Evolutionary conservation across 2,329 filamentous ascomycete species (phyloP).

Genomic region (Neodidymelliopsis sp.): DNA sequence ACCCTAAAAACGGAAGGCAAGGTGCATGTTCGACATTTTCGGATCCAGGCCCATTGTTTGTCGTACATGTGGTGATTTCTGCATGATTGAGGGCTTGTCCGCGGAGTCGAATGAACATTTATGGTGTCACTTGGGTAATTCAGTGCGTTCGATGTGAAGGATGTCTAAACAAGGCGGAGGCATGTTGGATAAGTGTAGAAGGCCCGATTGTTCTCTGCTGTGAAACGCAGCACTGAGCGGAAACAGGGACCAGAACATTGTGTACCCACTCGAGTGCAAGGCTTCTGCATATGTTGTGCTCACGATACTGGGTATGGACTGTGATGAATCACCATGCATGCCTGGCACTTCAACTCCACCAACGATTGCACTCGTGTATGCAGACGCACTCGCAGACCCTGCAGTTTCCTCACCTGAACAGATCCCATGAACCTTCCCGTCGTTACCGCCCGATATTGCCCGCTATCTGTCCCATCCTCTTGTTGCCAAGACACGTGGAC

Average conservation of each 20-base stretch:
- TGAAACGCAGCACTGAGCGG: slow-evolving; percentile 1
- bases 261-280: slow-evolving; percentile 9
- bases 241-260: background rate
- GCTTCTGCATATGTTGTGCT: slow-evolving; percentile 3
- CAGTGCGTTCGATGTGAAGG: background rate
- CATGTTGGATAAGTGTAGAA: background rate
- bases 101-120: slow-evolving; percentile 3
- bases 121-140: background rate
- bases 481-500: slow-evolving; percentile 5
- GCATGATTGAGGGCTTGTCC: background rate
- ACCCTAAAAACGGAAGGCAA: background rate
- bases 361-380: background rate
- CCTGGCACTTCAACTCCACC: background rate
- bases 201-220: slow-evolving; percentile 6
- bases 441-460: background rate
- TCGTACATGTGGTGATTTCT: background rate
- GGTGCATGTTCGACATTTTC: background rate
- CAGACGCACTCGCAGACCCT: background rate
- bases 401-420: background rate
- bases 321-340: slow-evolving; percentile 13
- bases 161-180: background rate
- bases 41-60: background rate
- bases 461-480: background rate
- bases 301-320: slow-evolving; percentile 2
- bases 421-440: background rate